These are phyloP conservation scores for Porphyrellus cyaneotinctus DNA, from an alignment of 768 basidiomycete genomes.

Conservation along the genomic window DNA sequence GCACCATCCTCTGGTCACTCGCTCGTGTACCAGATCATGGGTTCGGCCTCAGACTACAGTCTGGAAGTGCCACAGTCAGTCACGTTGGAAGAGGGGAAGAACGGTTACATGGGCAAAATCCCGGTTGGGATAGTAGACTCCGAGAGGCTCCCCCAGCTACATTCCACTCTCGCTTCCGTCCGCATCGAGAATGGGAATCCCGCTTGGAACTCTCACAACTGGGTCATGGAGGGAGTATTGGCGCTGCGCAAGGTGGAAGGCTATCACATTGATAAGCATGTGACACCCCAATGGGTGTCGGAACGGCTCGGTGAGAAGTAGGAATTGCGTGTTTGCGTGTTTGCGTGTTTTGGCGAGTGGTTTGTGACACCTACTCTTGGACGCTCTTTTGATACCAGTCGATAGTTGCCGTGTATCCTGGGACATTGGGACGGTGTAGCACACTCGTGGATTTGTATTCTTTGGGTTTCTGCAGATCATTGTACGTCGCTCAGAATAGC, in stretches of 20 bases:
- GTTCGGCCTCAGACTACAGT: conserved; percentile 25
- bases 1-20: conserved; percentile 27
- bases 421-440: conserved; percentile 19
- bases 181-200: conserved; percentile 26
- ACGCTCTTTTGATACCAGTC: conserved; percentile 21
- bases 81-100: conserved; percentile 29
- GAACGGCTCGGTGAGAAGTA: conserved; percentile 29
- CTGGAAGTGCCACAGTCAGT: conserved; percentile 33
- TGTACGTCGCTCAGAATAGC: conserved; percentile 9
- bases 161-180: conserved; percentile 25
- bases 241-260: conserved; percentile 28
- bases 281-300: conserved; percentile 27
- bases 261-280: conserved; percentile 29
- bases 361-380: conserved; percentile 8
- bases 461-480: conserved; percentile 14
- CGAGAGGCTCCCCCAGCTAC: conserved; percentile 27
- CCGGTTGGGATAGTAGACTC: conserved; percentile 27
- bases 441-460: conserved; percentile 24
- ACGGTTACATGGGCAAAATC: conserved; percentile 21
- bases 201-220: conserved; percentile 27
- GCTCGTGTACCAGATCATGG: conserved; percentile 30
- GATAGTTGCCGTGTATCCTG: conserved; percentile 17
- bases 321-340: neutral
- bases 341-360: conserved; percentile 1
- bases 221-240: conserved; percentile 32